Percentiles rank a stretch among this genome's conserved stretches.
Conservation (phyloP, 1,284 basidiomycete species). For the Naganishia albida region DNA sequence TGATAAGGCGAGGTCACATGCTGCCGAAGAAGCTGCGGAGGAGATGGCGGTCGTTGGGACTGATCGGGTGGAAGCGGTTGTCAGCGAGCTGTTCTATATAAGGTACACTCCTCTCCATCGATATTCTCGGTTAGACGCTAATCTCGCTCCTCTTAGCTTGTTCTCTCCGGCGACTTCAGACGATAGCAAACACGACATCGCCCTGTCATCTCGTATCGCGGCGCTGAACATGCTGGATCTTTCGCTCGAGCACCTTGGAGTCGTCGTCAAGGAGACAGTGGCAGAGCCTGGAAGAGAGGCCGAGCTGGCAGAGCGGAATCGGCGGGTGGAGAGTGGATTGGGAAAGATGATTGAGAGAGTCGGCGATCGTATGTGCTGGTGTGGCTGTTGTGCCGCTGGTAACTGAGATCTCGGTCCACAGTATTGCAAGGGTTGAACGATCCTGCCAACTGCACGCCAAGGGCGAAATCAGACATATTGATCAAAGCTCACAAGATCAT, state of each 20-base stretch:
- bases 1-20: slow-evolving; percentile 40
- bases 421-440: slow-evolving; percentile 70
- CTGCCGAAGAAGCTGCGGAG: slow-evolving; percentile 53
- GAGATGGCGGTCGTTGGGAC: slow-evolving; percentile 56
- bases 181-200: slow-evolving; percentile 81
- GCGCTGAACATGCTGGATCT: slow-evolving; percentile 88
- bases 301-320: slow-evolving; percentile 53
- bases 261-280: slow-evolving; percentile 58
- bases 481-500: slow-evolving; percentile 80
- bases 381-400: background rate
- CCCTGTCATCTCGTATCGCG: slow-evolving; percentile 80
- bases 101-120: slow-evolving; percentile 52
- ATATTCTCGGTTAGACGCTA: background rate
- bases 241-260: slow-evolving; percentile 78
- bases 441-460: slow-evolving; percentile 64
- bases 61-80: slow-evolving; percentile 68
- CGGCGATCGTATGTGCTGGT: slow-evolving; percentile 64
- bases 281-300: slow-evolving; percentile 45
- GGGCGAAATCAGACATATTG: slow-evolving; percentile 74
- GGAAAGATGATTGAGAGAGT: slow-evolving; percentile 68
- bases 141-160: slow-evolving; percentile 55
- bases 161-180: slow-evolving; percentile 70
- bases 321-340: slow-evolving; percentile 60
- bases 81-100: slow-evolving; percentile 74
- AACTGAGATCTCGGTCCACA: slow-evolving; percentile 42